These are phyloP conservation scores for Paecilomyces dactylethromorphus DNA, from an alignment of 2,329 filamentous ascomycete species.

Conservation along the genomic window DNA sequence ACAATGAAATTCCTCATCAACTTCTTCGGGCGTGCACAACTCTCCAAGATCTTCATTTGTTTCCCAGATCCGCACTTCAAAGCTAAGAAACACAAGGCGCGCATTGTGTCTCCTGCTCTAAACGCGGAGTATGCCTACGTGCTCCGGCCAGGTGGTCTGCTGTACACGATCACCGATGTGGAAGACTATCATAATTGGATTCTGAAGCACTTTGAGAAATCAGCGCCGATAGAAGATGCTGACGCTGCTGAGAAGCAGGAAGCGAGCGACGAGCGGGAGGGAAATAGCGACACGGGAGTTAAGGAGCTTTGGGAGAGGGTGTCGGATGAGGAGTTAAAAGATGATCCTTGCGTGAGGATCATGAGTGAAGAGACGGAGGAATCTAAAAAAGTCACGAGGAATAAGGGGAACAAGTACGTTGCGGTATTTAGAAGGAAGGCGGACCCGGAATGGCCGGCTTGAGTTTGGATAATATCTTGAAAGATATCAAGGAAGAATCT, in stretches of 20 bases:
- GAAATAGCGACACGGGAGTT: conserved; percentile 53
- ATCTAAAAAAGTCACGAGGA: conserved; percentile 90
- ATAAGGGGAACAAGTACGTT: conserved; percentile 84
- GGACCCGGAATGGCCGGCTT: conserved; percentile 64
- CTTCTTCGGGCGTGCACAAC: conserved; percentile 76
- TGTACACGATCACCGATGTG: conserved; percentile 97
- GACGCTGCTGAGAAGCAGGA: conserved; percentile 66
- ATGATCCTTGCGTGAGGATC: conserved; percentile 53
- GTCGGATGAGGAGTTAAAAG: conserved; percentile 46
- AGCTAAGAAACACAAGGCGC: conserved; percentile 89
- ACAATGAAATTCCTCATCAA: conserved; percentile 99
- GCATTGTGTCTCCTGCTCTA: conserved; percentile 83
- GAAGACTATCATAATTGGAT: conserved; percentile 93
- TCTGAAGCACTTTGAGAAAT: conserved; percentile 65
- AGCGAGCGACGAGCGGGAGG: conserved; percentile 74
- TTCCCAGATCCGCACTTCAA: conserved; percentile 99
- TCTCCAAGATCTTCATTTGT: conserved; percentile 92
- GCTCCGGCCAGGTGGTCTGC: conserved; percentile 70
- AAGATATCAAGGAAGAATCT: not conserved
- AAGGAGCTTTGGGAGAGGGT: conserved; percentile 67
- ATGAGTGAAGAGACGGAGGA: conserved; percentile 83
- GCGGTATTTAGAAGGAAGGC: conserved; percentile 76
- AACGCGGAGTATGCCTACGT: conserved; percentile 93
- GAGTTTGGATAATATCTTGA: not conserved
- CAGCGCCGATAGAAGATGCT: conserved; percentile 49